Conservation (phyloP, 176 grass and related monocot species). For the Triticum urartu region DNA sequence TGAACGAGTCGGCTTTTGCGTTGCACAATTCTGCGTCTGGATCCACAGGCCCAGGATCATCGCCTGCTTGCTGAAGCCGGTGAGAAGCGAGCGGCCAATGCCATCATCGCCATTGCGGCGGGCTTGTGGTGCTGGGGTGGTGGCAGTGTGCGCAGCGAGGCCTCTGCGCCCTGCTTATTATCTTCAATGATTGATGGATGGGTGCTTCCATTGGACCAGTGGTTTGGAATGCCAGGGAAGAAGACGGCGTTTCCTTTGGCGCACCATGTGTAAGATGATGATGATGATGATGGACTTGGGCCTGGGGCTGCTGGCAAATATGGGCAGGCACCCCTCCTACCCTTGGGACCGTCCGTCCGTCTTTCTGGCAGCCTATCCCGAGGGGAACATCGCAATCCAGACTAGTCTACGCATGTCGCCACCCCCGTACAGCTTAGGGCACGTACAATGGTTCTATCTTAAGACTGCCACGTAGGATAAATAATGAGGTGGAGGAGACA, state of each 20-base stretch:
- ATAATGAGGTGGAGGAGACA: too few species aligned
- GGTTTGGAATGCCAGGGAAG: conserved; percentile 52
- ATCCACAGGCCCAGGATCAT: conserved; percentile 9
- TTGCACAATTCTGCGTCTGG: neutral
- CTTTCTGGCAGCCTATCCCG: conserved; percentile 33
- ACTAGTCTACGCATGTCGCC: conserved; percentile 12
- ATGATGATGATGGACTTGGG: conserved; percentile 17
- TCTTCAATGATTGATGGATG: conserved; percentile 61
- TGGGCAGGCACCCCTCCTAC: conserved; percentile 24
- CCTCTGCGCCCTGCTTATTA: conserved; percentile 34
- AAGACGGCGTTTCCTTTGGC: conserved; percentile 32
- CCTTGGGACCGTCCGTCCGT: conserved; percentile 41
- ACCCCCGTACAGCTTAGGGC: neutral
- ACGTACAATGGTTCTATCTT: too few species aligned
- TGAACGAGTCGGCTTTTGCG: conserved; percentile 35
- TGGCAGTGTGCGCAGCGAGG: neutral
- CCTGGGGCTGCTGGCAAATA: conserved; percentile 43
- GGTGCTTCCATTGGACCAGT: conserved; percentile 53
- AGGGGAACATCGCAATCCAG: conserved; percentile 31
- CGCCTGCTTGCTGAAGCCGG: conserved; percentile 38
- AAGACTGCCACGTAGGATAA: too few species aligned
- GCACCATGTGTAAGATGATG: neutral
- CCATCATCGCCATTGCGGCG: neutral
- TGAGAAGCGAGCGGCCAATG: neutral
- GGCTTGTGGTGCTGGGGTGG: neutral